These are phyloP conservation scores for Butyriboletus loyo DNA, from an alignment of 768 basidiomycete species.

Conservation along the genomic window DNA sequence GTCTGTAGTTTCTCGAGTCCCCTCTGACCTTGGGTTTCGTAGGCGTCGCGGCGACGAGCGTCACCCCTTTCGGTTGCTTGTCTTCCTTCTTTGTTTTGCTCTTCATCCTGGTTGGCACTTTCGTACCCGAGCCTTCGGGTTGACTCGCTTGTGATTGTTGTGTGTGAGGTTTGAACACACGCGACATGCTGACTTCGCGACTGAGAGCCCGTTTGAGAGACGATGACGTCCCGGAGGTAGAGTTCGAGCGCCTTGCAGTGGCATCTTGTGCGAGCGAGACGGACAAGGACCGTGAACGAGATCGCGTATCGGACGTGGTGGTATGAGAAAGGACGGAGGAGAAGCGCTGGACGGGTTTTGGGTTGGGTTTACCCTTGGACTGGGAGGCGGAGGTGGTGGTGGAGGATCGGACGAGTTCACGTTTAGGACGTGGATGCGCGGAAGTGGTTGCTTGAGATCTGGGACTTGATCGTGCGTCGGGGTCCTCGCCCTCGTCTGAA, in stretches of 20 bases:
- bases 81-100: slow-evolving; percentile 7
- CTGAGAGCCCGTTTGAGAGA: slow-evolving; percentile 55
- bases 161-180: slow-evolving; percentile 54
- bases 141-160: slow-evolving; percentile 12
- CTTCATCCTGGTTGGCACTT: slow-evolving; percentile 9
- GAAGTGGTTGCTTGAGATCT: slow-evolving; percentile 2
- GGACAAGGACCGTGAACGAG: slow-evolving; percentile 62
- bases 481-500: slow-evolving; percentile 40
- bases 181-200: slow-evolving; percentile 76
- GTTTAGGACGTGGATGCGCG: slow-evolving; percentile 6
- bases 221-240: slow-evolving; percentile 31
- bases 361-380: slow-evolving; percentile 6
- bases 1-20: slow-evolving; percentile 4
- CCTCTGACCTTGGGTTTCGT: slow-evolving; percentile 33
- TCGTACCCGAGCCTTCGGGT: slow-evolving; percentile 15
- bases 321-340: slow-evolving; percentile 17
- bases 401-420: slow-evolving; percentile 13
- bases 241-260: slow-evolving; percentile 34
- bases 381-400: slow-evolving; percentile 4
- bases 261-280: slow-evolving; percentile 68
- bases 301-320: slow-evolving; percentile 29
- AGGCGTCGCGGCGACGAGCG: slow-evolving; percentile 57
- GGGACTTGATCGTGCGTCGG: slow-evolving; percentile 12
- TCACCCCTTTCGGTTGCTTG: slow-evolving; percentile 16
- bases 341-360: slow-evolving; percentile 24